Base-by-base conservation (phyloP, 805 yeast species). In the Kazachstania psychrophila region DNA sequence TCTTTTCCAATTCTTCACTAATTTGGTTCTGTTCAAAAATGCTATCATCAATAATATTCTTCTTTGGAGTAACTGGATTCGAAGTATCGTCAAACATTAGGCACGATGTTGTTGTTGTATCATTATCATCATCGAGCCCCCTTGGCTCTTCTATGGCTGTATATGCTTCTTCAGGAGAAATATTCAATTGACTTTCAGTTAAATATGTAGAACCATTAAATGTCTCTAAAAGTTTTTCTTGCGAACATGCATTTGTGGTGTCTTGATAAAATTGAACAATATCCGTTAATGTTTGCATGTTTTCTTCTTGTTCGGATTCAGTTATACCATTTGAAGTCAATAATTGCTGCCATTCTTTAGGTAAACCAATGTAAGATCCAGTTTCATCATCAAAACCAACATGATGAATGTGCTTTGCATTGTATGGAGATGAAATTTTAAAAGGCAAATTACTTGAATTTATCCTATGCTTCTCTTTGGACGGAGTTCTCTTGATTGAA, bases 251-350 rank as follows among this genome's bases (percentile, higher is more conserved):
- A 27, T 64, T 65, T 1, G 67, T 58, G 17, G 56, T 64, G 45
- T 76, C 79, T 48, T 76, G 81, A 57, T 84, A 85, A 54, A 85
- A 85, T 27, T 83, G 85, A 22, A 84, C 84, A 39, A 83, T 86
- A 51, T 85, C 92, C 68, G 79, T 79, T 6, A 89, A 94, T 1
- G 95, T 95, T 57, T 84, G 87, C 0, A 96, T 96, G 57, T 89
- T 84, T 42, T 79, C 80, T 52, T 78, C 77, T 60, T 85, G 94
- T 49, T 89, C 96, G 43, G 73, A 79, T 43, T 73, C 75, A 8
- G 94, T 76, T 40, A 89, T 86, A 32, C 95, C 95, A 49, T 86
- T 80, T 2, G 88, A 82, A n/a, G 77, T 70, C 36, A 89, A 68
- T 22, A 86, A 66, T 42, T 73, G 70, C 41, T 85, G 84, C 96